A percentile compares a stretch with the other conserved stretches of the same genome.
Evolutionary conservation across 192 early-diverging fungal species (phyloP).

Genomic region (Podila clonocystis): DNA sequence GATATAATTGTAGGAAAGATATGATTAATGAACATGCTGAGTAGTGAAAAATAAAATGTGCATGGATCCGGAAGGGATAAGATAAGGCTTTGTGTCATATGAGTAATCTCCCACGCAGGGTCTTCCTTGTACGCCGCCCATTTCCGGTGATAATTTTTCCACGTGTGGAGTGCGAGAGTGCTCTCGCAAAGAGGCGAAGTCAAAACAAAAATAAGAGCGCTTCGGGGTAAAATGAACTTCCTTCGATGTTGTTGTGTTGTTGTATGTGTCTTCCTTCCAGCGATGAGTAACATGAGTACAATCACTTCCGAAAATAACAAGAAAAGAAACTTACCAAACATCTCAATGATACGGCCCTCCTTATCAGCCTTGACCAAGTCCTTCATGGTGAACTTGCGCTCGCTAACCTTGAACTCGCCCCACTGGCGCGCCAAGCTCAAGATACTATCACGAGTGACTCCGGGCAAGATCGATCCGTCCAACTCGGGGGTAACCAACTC

Average conservation of each 20-base stretch:
- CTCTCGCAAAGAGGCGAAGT: background rate
- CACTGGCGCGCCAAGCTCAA: constrained; percentile 79
- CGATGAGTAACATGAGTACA: constrained; percentile 21
- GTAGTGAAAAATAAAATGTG: background rate
- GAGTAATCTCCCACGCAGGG: background rate
- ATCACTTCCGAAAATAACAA: background rate
- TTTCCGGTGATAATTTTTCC: no score
- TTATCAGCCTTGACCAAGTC: constrained; percentile 79
- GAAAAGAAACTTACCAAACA: constrained; percentile 76
- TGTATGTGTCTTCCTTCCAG: no score
- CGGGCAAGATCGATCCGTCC: constrained; percentile 95
- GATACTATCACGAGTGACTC: constrained; percentile 95
- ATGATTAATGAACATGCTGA: background rate
- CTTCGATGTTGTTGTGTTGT: no score
- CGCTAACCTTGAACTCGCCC: constrained; percentile 89
- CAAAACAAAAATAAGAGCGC: background rate
- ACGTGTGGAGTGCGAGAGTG: background rate
- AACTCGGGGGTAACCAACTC: constrained; percentile 93
- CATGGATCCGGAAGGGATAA: background rate
- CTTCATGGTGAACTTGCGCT: constrained; percentile 85
- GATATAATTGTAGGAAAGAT: background rate
- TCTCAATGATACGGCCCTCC: constrained; percentile 85
- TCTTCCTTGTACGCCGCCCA: no score
- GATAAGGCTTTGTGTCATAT: constrained; percentile 2
- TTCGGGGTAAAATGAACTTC: background rate